phyloP scores from a whole-genome alignment of 495 filamentous ascomycete species.

The Neurospora sp. region DNA sequence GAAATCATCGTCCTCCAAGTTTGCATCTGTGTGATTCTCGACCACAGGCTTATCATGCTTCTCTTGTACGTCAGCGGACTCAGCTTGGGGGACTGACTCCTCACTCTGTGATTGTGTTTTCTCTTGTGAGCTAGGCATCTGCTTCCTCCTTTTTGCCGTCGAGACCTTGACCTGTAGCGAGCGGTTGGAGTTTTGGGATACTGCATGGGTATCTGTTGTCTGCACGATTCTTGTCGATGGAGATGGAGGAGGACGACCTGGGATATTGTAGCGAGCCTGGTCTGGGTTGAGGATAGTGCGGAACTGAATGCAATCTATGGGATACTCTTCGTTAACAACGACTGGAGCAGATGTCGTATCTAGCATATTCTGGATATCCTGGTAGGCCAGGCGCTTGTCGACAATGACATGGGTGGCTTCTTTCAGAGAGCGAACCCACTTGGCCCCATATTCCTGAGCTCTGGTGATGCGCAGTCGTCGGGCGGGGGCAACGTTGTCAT shows the following conservation, averaged over 20 bases:
- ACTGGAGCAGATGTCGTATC: conserved; percentile 39
- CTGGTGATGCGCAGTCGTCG: conserved; percentile 63
- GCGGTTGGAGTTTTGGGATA: conserved; percentile 8
- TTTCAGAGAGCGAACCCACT: conserved; percentile 24
- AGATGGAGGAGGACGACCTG: conserved; percentile 18
- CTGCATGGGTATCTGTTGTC: conserved; percentile 14
- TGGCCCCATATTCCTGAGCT: conserved; percentile 65
- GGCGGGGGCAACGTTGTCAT: conserved; percentile 56
- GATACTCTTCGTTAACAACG: conserved; percentile 66
- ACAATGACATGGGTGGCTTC: conserved; percentile 67
- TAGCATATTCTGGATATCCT: conserved; percentile 54
- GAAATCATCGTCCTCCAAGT: neutral
- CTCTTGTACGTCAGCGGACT: neutral
- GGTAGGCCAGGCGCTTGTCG: conserved; percentile 56
- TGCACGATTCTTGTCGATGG: neutral
- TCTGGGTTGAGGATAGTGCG: conserved; percentile 45
- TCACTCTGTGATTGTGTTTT: conserved; percentile 9
- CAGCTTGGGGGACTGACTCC: neutral
- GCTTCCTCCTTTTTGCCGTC: conserved; percentile 2
- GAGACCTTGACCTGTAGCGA: conserved; percentile 24
- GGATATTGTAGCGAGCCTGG: conserved; percentile 50
- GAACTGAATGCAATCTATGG: conserved; percentile 65
- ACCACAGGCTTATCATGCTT: neutral
- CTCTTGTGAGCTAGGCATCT: neutral
- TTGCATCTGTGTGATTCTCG: neutral